Percentiles rank a stretch among this genome's conserved stretches.
Conservation (phyloP, 805 yeast species). For the Ogataea minuta region DNA sequence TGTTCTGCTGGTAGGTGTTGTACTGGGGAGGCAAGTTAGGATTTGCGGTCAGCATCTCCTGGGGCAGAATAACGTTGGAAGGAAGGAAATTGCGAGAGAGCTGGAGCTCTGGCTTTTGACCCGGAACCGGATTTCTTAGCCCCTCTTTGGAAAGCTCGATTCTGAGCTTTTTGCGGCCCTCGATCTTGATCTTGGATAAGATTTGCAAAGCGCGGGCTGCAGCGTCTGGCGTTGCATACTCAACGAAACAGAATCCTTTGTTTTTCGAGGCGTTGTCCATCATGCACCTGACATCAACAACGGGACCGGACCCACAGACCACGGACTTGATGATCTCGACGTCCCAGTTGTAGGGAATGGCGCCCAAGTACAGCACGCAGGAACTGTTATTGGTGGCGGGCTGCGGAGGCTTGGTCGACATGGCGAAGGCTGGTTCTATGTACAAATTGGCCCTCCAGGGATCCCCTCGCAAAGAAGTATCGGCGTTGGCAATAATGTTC, state of each 20-base stretch:
- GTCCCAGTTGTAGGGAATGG: constrained; percentile 71
- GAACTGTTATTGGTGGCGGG: constrained; percentile 32
- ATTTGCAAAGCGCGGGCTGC: constrained; percentile 49
- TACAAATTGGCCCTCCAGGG: constrained; percentile 16
- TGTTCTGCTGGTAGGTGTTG: constrained; percentile 20
- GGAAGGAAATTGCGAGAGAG: constrained; percentile 51
- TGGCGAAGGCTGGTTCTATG: constrained; percentile 13
- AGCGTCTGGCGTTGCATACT: constrained; percentile 50
- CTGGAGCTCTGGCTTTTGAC: constrained; percentile 42
- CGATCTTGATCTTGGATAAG: constrained; percentile 44
- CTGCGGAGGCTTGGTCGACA: constrained; percentile 13
- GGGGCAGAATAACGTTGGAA: constrained; percentile 55
- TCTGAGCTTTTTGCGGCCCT: constrained; percentile 48
- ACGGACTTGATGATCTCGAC: constrained; percentile 59
- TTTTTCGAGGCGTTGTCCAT: constrained; percentile 56
- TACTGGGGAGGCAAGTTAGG: constrained; percentile 25
- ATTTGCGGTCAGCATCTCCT: constrained; percentile 38
- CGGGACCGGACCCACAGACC: constrained; percentile 70
- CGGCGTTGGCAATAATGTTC: constrained; percentile 13
- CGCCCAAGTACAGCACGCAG: constrained; percentile 56
- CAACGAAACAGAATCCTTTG: constrained; percentile 68
- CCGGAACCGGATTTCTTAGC: constrained; percentile 37
- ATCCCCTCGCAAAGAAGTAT: constrained; percentile 13
- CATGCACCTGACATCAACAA: constrained; percentile 65
- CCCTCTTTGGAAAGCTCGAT: constrained; percentile 65